Conservation (phyloP, 805 yeast genomes). For the Pichia ethanolica region DNA sequence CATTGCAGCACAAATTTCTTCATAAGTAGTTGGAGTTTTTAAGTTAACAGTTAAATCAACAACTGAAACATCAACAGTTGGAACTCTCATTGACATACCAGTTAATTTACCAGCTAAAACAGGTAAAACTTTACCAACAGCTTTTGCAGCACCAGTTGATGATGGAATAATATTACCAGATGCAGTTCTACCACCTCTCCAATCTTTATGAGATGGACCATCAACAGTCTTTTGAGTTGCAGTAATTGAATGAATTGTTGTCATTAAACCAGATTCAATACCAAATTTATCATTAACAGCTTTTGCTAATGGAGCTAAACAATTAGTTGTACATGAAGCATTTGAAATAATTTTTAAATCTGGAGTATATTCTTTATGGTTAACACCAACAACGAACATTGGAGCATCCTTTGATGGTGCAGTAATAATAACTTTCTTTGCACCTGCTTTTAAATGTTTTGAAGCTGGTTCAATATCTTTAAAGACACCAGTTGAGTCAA, state of each 20-base stretch:
- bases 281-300: constrained; percentile 80
- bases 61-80: constrained; percentile 88
- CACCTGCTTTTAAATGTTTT: constrained; percentile 84
- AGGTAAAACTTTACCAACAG: constrained; percentile 93
- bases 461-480: constrained; percentile 73
- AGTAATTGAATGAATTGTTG: constrained; percentile 93
- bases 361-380: constrained; percentile 68
- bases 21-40: constrained; percentile 70
- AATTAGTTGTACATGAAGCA: constrained; percentile 95
- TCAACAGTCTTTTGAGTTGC: constrained; percentile 96
- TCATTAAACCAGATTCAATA: constrained; percentile 88
- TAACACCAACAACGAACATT: constrained; percentile 92
- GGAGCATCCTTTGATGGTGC: constrained; percentile 94
- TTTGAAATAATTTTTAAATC: constrained; percentile 76
- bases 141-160: constrained; percentile 96
- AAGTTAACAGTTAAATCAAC: constrained; percentile 87
- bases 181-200: constrained; percentile 98
- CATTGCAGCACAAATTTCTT: constrained; percentile 71
- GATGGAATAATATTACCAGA: constrained; percentile 93
- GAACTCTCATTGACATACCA: constrained; percentile 91
- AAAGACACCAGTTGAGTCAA: constrained; percentile 94
- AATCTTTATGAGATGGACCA: constrained; percentile 96
- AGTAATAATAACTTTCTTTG: constrained; percentile 90
- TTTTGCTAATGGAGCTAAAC: constrained; percentile 92
- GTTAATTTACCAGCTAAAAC: constrained; percentile 87